Base-by-base conservation (phyloP, 2,329 filamentous ascomycete genomes). In the Clonostachys sp. region DNA sequence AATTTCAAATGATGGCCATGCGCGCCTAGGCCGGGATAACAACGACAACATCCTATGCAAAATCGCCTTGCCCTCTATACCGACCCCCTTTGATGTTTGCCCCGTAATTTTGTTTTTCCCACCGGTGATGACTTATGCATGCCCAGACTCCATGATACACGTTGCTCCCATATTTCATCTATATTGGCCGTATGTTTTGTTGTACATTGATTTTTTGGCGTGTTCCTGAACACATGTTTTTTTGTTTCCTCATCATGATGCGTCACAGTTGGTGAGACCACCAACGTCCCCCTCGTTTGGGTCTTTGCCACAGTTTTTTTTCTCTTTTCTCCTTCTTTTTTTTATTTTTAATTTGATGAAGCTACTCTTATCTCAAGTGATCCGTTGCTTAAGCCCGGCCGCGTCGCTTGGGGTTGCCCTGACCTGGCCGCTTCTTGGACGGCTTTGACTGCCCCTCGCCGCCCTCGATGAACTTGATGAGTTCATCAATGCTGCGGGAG, bases 401-500 rank as follows among this genome's bases (percentile, higher is more conserved):
- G 45, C 79, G 66, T 51, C 74, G 68, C 66, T 83, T 83, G 12
- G 78, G 79, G 53, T 80, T 81, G 53, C 71, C 72, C 30, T 75
- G 72, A 45, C 71, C 67, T 38, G 74, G 62, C 44, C 75, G 72
- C 64, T 83, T 82, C 69, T 84, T 84, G n/a, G 68, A 65, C 48
- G 67, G 68, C 51, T 68, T 73, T 53, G 72, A 70, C 59, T 76
- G 73, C 51, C 74, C 70, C 46, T 83, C 78, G 14, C 67, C 74
- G 41, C 91, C 92, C 67, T 97, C 94, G 56, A 99, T 97, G 68
- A 92, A 97, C 67, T 87, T 89, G 63, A 99, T 77, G 39, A 99
- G 73, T 65, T 99, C 92, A 57, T 97, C 91, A 53, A 99, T 91
- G 70, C 84, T 96, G 57, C 91, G 80, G 47, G 86, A 82, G 63